Evolutionary conservation across 2,329 filamentous ascomycete genomes (phyloP), one percentile per base, ranked within the genome.

Genomic region (Aspergillus quadricinctus): DNA sequence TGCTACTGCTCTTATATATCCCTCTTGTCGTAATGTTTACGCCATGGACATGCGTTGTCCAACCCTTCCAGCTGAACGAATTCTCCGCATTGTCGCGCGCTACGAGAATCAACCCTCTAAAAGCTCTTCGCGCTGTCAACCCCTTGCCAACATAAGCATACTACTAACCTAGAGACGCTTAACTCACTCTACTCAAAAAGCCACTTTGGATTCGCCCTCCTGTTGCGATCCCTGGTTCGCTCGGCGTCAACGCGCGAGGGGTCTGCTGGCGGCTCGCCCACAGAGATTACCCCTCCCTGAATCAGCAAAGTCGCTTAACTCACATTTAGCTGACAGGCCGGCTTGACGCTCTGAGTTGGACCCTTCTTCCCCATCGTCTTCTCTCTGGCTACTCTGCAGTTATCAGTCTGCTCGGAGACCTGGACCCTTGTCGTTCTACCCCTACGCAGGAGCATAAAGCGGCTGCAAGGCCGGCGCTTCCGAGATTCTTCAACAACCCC

Each of bases 1-100:
- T 14, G 14, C 8, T 23, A 4, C 21, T 27, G 21, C 19, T 46
- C 43, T 46, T 46, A 46, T 31, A 46, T 56, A 48, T 51, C 40
- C 43, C 8, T n/a, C 31, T 23, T 43, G n/a, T 43, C 2, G 19
- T 43, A 21, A 43, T 43, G n/a, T 21, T 43, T 9, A 43, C 43
- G 43, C 43, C 43, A 46, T 46, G 43, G 11, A 9, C 43, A 23
- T 10, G 4, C 19, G 31, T 37, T 17, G 14, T 37, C 17, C 31
- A 37, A 37, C 41, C 41, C n/a, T 19, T 23, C 41, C n/a, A 21
- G 41, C 41, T 23, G 41, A 17, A 23, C 3, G 41, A 19, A 45
- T 45, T 8, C 41, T 57, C 43, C 49, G 46, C 52, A 56, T 58
- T 63, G 57, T 64, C 63, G 64, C 63, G 64, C 61, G 61, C 61